Percentiles rank a stretch among this genome's conserved stretches.
Evolutionary conservation across 1,284 basidiomycete genomes (phyloP).

Genomic region (Tremellales sp.): DNA sequence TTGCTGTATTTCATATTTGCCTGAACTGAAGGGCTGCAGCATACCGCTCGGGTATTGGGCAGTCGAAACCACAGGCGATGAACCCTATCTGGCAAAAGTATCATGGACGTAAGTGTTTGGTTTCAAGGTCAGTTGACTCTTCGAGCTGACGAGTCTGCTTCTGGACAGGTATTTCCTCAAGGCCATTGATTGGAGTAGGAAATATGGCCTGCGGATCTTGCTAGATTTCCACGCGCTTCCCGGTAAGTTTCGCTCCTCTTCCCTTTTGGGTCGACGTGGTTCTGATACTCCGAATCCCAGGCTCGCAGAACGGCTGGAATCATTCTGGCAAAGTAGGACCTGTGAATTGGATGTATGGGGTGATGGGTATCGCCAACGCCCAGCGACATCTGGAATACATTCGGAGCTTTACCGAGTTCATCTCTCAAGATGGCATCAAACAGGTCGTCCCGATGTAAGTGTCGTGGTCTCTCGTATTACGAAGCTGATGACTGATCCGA

Average conservation of each 20-base stretch:
- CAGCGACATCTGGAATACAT: slow-evolving; percentile 84
- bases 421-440: slow-evolving; percentile 77
- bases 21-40: slow-evolving; percentile 56
- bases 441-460: slow-evolving; percentile 72
- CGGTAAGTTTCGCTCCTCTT: slow-evolving; percentile 43
- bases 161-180: slow-evolving; percentile 59
- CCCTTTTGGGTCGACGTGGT: background rate
- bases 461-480: background rate
- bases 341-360: slow-evolving; percentile 62
- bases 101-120: slow-evolving; percentile 60
- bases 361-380: slow-evolving; percentile 77
- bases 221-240: slow-evolving; percentile 80
- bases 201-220: slow-evolving; percentile 84
- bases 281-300: slow-evolving; percentile 2
- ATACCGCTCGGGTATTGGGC: slow-evolving; percentile 84
- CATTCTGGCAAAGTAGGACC: slow-evolving; percentile 49
- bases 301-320: slow-evolving; percentile 60
- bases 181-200: slow-evolving; percentile 74
- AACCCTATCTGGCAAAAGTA: slow-evolving; percentile 72
- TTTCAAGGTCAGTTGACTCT: background rate
- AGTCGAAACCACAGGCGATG: slow-evolving; percentile 67
- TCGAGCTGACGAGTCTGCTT: background rate
- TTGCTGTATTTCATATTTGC: background rate
- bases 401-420: slow-evolving; percentile 81
- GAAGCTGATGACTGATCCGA: slow-evolving; percentile 2